phyloP scores from a whole-genome alignment of 116 monocot species.

The Dioscorea cayenensis region DNA sequence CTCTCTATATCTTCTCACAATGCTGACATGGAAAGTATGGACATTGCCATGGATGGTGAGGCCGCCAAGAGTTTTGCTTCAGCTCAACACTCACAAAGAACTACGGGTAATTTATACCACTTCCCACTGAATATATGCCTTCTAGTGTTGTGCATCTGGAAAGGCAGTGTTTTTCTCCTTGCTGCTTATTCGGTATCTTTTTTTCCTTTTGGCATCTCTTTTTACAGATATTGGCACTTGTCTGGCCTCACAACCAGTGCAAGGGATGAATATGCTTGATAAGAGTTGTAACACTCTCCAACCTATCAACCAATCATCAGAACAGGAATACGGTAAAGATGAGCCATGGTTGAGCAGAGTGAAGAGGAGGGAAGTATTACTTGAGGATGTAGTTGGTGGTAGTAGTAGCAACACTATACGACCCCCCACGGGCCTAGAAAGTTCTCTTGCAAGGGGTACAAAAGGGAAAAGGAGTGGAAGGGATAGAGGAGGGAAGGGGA shows the following conservation, averaged over 20 bases:
- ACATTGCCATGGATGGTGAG: slow-evolving; percentile 9
- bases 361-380: slow-evolving; percentile 47
- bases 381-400: slow-evolving; percentile 42
- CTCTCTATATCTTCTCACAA: slow-evolving; percentile 19
- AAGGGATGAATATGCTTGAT: slow-evolving; percentile 8
- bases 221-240: slow-evolving; percentile 15
- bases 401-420: slow-evolving; percentile 13
- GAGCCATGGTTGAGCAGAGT: slow-evolving; percentile 35
- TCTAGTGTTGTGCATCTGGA: background rate
- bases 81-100: background rate
- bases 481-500: slow-evolving; percentile 42
- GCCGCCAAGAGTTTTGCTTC: background rate
- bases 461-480: slow-evolving; percentile 65
- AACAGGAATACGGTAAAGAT: slow-evolving; percentile 20
- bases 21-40: slow-evolving; percentile 7
- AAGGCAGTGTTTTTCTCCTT: background rate
- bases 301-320: slow-evolving; percentile 15
- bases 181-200: background rate
- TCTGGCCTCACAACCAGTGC: slow-evolving; percentile 5
- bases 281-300: slow-evolving; percentile 16
- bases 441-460: slow-evolving; percentile 32
- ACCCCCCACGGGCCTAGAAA: slow-evolving; percentile 26
- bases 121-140: background rate
- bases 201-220: background rate
- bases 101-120: slow-evolving; percentile 5